Base-by-base conservation (phyloP, 2,329 filamentous ascomycete species). In the Pyrenochaeta sp. region DNA sequence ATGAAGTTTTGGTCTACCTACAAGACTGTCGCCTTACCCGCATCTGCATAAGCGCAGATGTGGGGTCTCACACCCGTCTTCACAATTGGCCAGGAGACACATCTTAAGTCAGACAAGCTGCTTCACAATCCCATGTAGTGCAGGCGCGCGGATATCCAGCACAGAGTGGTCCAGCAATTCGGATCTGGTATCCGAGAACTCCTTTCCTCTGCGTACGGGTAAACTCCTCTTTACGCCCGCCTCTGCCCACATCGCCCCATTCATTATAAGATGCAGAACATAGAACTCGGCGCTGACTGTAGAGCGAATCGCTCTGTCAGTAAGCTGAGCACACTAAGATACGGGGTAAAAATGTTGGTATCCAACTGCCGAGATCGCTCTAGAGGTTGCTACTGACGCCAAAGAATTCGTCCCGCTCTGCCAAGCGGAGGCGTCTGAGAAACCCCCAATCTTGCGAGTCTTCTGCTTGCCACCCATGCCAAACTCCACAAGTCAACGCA, bases 401-500 rank as follows among this genome's bases (percentile, higher is more conserved):
- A 41, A 11, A 43, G 27, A 35, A 18, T 21, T 29, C 31, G 49
- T 63, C 51, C 60, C 54, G 47, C 57, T 47, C 45, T 32, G 65
- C 63, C 65, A 68, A 67, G 65, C 40, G 42, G 47, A 39, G 48
- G 57, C 57, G 54, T 53, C 36, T 47, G 30, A 58, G 32, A 53
- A 54, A 59, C 61, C 59, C 53, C 42, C 36, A 51, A 56, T 37
- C 31, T 23, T 44, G 51, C 21, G 17, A 58, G 45, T 50, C 42
- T 46, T 60, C 57, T 52, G 56, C 58, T 49, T 51, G 54, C 54
- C 58, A 60, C 56, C 55, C 58, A 59, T 56, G 56, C n/a, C 56
- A 37, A 42, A 20, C 51, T 56, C 48, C 61, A 58, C 52, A 47
- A 60, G 45, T 54, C 45, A 44, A 61, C 45, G 65, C 67, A 56